Percentiles rank a stretch among this genome's conserved stretches.
Evolutionary conservation across 495 filamentous ascomycete species (phyloP).

Genomic region (Daldinia vernicosa): DNA sequence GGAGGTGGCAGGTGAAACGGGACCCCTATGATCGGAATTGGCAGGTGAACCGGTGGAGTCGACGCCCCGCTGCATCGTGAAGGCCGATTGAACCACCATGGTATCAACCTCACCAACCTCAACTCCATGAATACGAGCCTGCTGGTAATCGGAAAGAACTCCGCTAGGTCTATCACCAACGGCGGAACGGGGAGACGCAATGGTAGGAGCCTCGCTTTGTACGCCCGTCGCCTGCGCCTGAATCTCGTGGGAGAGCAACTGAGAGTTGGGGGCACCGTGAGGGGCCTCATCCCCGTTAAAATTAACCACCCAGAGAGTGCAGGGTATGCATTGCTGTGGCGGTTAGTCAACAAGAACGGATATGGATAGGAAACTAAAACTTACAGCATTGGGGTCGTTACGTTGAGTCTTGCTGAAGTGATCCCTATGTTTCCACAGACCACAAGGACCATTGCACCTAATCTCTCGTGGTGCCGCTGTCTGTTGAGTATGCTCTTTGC

Average conservation of each 20-base stretch:
- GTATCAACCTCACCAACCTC: background rate
- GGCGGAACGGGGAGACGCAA: background rate
- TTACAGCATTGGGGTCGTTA: conserved; percentile 58
- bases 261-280: conserved; percentile 16
- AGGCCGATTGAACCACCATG: background rate
- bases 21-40: background rate
- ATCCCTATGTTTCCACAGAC: conserved; percentile 54
- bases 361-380: conserved; percentile 30
- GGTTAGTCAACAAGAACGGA: conserved; percentile 15
- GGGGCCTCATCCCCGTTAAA: conserved; percentile 31
- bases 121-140: background rate
- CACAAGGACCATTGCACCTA: conserved; percentile 59
- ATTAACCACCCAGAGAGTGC: conserved; percentile 55
- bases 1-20: background rate
- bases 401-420: conserved; percentile 68
- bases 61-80: background rate
- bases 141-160: background rate
- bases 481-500: conserved; percentile 33
- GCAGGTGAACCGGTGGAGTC: background rate
- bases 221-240: background rate
- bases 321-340: conserved; percentile 64
- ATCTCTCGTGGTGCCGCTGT: conserved; percentile 26
- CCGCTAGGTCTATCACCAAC: background rate
- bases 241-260: background rate
- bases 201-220: background rate